phyloP scores from a whole-genome alignment of 495 filamentous ascomycete species.

The Schizothecium vesticola region DNA sequence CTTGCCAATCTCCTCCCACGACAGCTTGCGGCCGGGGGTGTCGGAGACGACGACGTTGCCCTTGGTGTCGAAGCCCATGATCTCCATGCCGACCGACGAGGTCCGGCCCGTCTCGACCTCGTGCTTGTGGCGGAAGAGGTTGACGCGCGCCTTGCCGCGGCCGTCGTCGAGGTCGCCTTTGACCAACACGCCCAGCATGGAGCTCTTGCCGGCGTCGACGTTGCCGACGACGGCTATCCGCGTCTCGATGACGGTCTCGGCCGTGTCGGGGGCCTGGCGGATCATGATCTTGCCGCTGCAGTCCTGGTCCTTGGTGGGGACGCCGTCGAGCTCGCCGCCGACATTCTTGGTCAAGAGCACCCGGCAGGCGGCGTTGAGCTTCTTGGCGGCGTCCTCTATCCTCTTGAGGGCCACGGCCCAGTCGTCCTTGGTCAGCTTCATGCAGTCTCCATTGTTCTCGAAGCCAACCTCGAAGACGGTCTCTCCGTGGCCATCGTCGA shows the following conservation, averaged over 20 bases:
- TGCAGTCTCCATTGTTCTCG: slow-evolving; percentile 88
- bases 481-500: slow-evolving; percentile 86
- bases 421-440: slow-evolving; percentile 72
- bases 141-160: slow-evolving; percentile 87
- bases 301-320: slow-evolving; percentile 62
- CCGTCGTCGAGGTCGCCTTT: slow-evolving; percentile 96
- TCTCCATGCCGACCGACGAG: slow-evolving; percentile 96
- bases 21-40: slow-evolving; percentile 69
- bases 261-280: slow-evolving; percentile 61
- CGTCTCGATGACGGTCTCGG: slow-evolving; percentile 92
- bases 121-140: slow-evolving; percentile 96
- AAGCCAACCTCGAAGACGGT: slow-evolving; percentile 87
- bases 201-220: slow-evolving; percentile 95
- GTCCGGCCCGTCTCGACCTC: slow-evolving; percentile 94
- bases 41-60: slow-evolving; percentile 79
- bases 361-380: slow-evolving; percentile 65
- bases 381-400: slow-evolving; percentile 59
- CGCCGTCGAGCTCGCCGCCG: slow-evolving; percentile 67
- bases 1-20: slow-evolving; percentile 97
- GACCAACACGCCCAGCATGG: slow-evolving; percentile 92
- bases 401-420: slow-evolving; percentile 71
- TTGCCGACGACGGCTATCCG: slow-evolving; percentile 96
- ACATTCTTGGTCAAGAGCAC: slow-evolving; percentile 84
- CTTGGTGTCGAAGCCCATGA: slow-evolving; percentile 91
- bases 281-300: slow-evolving; percentile 80